Percentiles rank a stretch among this genome's conserved stretches.
Conservation (phyloP, 208 protist species). For the Leishmania gerbilli region DNA sequence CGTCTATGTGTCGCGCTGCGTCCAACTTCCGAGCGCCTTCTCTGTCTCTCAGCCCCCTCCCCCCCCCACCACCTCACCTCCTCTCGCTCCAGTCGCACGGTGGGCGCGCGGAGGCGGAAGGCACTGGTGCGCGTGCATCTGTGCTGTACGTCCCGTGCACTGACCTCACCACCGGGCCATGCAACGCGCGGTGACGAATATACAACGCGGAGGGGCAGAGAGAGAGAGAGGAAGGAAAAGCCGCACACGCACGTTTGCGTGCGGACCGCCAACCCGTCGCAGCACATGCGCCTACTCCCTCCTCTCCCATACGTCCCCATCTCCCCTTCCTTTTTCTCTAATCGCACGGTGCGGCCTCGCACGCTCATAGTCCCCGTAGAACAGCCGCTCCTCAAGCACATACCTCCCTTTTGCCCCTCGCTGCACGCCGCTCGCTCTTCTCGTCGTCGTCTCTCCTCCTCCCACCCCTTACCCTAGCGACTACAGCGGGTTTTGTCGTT, state of each 20-base stretch:
- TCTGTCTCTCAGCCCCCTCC: neutral
- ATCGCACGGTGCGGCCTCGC: neutral
- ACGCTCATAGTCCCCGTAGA: neutral
- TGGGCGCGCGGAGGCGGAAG: neutral
- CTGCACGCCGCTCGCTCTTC: neutral
- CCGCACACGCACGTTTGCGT: neutral
- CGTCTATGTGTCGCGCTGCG: neutral
- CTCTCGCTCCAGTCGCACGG: neutral
- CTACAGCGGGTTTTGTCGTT: too few relatives aligned
- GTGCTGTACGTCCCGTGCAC: neutral
- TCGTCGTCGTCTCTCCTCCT: neutral
- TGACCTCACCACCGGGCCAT: neutral
- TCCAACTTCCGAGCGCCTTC: neutral
- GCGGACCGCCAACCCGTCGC: neutral
- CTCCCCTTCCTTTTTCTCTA: neutral
- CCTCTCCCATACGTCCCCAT: neutral
- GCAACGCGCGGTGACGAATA: neutral
- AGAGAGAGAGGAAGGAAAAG: neutral
- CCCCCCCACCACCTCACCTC: neutral
- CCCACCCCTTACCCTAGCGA: neutral
- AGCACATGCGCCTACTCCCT: neutral
- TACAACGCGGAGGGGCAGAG: neutral
- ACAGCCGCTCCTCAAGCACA: neutral
- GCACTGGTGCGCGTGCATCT: neutral
- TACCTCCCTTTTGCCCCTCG: neutral